A percentile compares a stretch with the other conserved stretches of the same genome.
These are phyloP conservation scores for Lachnellula cervina DNA, from an alignment of 2,329 filamentous ascomycete species.

Conservation along the genomic window DNA sequence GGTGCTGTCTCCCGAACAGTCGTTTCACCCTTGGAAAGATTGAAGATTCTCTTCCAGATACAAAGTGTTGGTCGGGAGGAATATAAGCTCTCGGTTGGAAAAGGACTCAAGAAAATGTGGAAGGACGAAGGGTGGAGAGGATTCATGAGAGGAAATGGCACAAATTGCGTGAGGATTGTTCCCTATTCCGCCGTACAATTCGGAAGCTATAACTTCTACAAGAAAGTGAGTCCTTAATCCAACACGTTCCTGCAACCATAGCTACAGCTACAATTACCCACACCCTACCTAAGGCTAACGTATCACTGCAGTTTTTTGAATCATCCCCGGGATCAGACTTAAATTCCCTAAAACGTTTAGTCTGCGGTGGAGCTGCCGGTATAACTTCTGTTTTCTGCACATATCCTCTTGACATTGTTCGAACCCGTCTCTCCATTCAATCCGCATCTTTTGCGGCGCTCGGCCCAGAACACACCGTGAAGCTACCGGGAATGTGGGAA, in stretches of 20 bases:
- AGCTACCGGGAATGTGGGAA: conserved; percentile 87
- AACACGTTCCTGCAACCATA: neutral
- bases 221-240: conserved; percentile 57
- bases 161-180: conserved; percentile 96
- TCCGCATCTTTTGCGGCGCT: conserved; percentile 89
- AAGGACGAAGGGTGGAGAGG: conserved; percentile 93
- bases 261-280: conserved; percentile 1
- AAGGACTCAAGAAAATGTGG: conserved; percentile 93
- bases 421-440: conserved; percentile 91
- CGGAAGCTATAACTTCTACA: conserved; percentile 97
- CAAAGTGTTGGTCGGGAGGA: conserved; percentile 87
- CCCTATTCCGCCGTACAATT: conserved; percentile 98
- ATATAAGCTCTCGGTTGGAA: conserved; percentile 86
- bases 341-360: conserved; percentile 65
- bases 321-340: conserved; percentile 68
- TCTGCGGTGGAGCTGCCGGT: conserved; percentile 88
- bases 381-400: conserved; percentile 94
- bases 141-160: conserved; percentile 97
- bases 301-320: conserved; percentile 63
- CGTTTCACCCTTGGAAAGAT: conserved; percentile 87
- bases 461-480: conserved; percentile 51
- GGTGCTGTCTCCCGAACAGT: conserved; percentile 97
- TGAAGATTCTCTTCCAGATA: conserved; percentile 97
- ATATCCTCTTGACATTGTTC: conserved; percentile 95
- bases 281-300: conserved; percentile 7